Evolutionary conservation across 768 basidiomycete genomes (phyloP).

Genomic region (Lactarius sanguifluus): DNA sequence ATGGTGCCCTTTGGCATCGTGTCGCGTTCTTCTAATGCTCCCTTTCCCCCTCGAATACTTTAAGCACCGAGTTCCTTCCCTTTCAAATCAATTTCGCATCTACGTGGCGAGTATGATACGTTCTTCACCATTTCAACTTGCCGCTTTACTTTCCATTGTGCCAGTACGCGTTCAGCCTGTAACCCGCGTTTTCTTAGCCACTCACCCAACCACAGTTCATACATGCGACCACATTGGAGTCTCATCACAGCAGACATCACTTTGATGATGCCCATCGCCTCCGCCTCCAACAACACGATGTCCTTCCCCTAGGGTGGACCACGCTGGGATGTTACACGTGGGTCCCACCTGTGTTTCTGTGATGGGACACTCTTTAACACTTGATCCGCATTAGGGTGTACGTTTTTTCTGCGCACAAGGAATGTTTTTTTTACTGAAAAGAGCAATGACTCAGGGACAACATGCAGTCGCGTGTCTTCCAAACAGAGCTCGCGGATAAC

Average conservation of each 20-base stretch:
- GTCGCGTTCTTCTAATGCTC: background rate
- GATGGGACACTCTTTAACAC: slow-evolving; percentile 34
- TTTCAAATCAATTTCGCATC: background rate
- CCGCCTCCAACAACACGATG: slow-evolving; percentile 6
- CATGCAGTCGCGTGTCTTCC: slow-evolving; percentile 58
- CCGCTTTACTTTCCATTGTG: background rate
- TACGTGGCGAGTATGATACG: slow-evolving; percentile 13
- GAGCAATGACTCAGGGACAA: slow-evolving; percentile 45
- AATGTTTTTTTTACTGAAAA: slow-evolving; percentile 1
- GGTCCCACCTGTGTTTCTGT: slow-evolving; percentile 23
- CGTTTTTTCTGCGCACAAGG: slow-evolving; percentile 16
- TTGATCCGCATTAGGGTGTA: slow-evolving; percentile 48
- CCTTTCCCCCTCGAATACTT: background rate
- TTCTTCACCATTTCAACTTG: slow-evolving; percentile 8
- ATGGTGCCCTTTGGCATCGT: background rate
- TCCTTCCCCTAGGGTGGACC: slow-evolving; percentile 56
- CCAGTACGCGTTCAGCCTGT: slow-evolving; percentile 1
- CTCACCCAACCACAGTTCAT: slow-evolving; percentile 1
- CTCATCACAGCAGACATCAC: slow-evolving; percentile 2
- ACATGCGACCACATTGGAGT: background rate
- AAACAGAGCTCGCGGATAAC: slow-evolving; percentile 41
- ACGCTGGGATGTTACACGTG: slow-evolving; percentile 64
- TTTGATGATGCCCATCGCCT: slow-evolving; percentile 5
- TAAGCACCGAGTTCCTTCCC: slow-evolving; percentile 4
- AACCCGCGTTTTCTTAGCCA: background rate